Percentiles rank a stretch among this genome's conserved stretches.
Evolutionary conservation across 352 stramenopile genomes (phyloP).

Genomic region (Thalassiosira ordinaria): DNA sequence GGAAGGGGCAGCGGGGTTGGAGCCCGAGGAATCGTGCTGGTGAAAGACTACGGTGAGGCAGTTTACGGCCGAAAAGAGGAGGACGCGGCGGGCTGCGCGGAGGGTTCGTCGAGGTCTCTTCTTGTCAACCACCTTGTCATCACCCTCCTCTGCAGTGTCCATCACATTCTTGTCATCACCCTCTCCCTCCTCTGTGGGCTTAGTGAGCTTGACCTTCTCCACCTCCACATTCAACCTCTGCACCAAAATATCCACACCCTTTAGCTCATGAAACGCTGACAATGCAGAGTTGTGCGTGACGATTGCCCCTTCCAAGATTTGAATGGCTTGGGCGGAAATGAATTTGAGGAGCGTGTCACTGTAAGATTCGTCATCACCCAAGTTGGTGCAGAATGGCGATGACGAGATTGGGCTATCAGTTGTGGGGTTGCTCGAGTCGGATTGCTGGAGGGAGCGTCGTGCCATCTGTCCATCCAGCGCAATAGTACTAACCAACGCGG

Average conservation of each 20-base stretch:
- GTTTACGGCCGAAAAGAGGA: conserved; percentile 85
- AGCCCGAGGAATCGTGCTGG: conserved; percentile 59
- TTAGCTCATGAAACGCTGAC: conserved; percentile 83
- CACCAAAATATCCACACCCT: conserved; percentile 81
- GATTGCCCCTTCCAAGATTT: conserved; percentile 85
- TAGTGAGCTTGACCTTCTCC: conserved; percentile 32
- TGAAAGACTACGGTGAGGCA: conserved; percentile 86
- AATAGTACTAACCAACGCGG: conserved; percentile 79
- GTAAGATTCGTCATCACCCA: conserved; percentile 34
- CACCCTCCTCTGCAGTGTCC: neutral
- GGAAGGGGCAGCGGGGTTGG: conserved; percentile 34
- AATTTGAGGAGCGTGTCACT: conserved; percentile 70
- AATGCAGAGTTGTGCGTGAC: conserved; percentile 81
- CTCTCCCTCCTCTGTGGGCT: neutral
- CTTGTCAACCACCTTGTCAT: conserved; percentile 2
- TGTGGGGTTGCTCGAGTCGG: neutral
- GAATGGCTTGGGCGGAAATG: conserved; percentile 80
- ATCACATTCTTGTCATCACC: neutral
- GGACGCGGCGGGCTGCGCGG: conserved; percentile 63
- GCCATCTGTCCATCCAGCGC: conserved; percentile 54
- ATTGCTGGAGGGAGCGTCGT: neutral
- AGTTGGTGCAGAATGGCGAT: neutral
- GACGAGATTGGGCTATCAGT: neutral
- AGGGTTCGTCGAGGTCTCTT: conserved; percentile 18
- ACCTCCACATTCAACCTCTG: conserved; percentile 74